Conservation (phyloP, 768 basidiomycete genomes). For the Clitopilus passeckerianus region DNA sequence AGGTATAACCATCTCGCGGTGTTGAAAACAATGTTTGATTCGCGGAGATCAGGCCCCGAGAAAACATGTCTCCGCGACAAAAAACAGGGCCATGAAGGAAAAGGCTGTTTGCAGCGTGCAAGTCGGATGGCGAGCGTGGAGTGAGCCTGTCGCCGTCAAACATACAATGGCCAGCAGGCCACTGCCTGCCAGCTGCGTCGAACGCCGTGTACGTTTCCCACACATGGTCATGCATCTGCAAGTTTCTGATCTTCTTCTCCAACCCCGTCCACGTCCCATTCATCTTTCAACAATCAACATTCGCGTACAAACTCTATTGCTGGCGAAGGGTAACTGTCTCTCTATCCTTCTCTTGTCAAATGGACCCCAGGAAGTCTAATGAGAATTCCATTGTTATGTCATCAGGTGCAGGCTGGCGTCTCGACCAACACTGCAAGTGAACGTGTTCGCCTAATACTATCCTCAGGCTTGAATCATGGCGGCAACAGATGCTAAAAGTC, state of each 20-base stretch:
- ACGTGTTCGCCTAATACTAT: background rate
- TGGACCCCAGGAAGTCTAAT: background rate
- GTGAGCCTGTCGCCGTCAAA: background rate
- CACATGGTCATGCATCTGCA: background rate
- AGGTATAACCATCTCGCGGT: background rate
- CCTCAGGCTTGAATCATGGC: slow-evolving; percentile 13
- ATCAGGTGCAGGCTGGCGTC: background rate
- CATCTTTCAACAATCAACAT: background rate
- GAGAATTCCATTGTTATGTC: background rate
- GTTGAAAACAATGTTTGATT: slow-evolving; percentile 1
- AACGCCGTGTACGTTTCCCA: background rate
- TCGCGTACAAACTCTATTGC: background rate
- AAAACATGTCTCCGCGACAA: slow-evolving; percentile 1
- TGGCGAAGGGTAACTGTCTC: background rate
- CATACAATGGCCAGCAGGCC: background rate
- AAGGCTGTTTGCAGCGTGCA: background rate
- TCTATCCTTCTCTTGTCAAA: background rate
- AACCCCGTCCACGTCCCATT: background rate
- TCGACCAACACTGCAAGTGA: background rate
- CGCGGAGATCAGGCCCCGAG: background rate
- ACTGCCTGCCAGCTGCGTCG: background rate
- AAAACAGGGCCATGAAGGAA: background rate
- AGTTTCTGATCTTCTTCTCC: background rate
- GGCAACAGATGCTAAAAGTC: slow-evolving; percentile 26
- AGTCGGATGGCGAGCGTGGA: background rate